These are phyloP conservation scores for Tylopilus sp. DNA, from an alignment of 768 basidiomycete genomes.

Conservation along the genomic window DNA sequence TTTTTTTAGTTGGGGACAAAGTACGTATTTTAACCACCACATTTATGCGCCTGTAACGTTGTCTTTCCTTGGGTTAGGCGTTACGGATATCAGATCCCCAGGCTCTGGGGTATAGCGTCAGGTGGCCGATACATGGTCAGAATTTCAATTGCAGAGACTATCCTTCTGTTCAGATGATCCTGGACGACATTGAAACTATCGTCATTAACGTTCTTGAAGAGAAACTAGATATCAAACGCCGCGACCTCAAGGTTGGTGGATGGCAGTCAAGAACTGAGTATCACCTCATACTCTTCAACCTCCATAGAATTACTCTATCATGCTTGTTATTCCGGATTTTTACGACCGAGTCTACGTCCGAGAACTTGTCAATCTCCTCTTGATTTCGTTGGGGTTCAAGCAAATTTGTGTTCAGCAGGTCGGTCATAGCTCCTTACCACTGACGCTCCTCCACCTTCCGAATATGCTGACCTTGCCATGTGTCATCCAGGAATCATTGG, in stretches of 20 bases:
- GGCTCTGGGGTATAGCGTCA: constrained; percentile 63
- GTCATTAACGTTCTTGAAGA: constrained; percentile 59
- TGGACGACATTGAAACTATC: constrained; percentile 78
- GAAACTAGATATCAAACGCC: constrained; percentile 48
- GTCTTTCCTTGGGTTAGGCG: constrained; percentile 44
- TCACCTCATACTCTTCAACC: neutral
- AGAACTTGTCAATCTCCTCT: constrained; percentile 67
- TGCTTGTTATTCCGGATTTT: constrained; percentile 90
- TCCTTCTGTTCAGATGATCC: constrained; percentile 57
- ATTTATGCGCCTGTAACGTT: constrained; percentile 3
- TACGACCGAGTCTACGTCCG: constrained; percentile 83
- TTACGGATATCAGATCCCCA: constrained; percentile 68
- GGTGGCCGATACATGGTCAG: constrained; percentile 80
- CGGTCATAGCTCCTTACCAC: neutral
- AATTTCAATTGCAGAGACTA: constrained; percentile 85
- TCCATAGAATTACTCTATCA: constrained; percentile 74
- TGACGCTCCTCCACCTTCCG: too few species aligned
- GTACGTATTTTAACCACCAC: constrained; percentile 32
- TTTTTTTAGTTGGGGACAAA: constrained; percentile 65
- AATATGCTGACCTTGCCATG: neutral
- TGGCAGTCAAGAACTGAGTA: neutral
- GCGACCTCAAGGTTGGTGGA: constrained; percentile 57
- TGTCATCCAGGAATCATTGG: constrained; percentile 72
- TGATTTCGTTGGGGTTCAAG: constrained; percentile 85
- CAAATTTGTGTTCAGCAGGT: constrained; percentile 93